Conservation (phyloP, 352 stramenopile genomes). For the Thalassiosira pacifica region DNA sequence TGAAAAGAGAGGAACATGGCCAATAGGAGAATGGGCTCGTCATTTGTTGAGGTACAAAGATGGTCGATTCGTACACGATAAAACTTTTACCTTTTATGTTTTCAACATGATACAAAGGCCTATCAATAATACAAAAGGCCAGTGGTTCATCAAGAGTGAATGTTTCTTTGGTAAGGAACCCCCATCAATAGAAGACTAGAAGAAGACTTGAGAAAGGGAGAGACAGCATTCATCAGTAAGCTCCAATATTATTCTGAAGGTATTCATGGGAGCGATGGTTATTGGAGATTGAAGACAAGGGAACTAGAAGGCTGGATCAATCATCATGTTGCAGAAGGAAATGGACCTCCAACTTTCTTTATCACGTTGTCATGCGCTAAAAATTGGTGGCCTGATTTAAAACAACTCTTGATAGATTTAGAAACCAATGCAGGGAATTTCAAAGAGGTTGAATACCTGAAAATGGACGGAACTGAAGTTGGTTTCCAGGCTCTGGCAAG, state of each 20-base stretch:
- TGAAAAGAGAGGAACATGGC: background rate
- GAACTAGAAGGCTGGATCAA: too few species aligned
- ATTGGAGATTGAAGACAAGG: background rate
- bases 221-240: background rate
- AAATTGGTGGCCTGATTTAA: background rate
- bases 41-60: background rate
- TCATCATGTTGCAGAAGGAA: background rate
- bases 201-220: background rate
- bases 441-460: background rate
- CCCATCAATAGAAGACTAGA: background rate
- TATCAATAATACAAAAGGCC: background rate
- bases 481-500: too few species aligned
- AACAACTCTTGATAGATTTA: background rate
- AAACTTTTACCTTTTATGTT: background rate
- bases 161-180: background rate
- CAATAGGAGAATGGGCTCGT: background rate
- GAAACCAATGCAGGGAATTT: background rate
- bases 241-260: background rate
- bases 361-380: too few species aligned
- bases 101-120: background rate
- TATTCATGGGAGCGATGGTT: background rate
- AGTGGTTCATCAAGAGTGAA: background rate
- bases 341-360: background rate
- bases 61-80: background rate
- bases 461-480: background rate